These are phyloP conservation scores for Ophiocordyceps camponoti-rufipedis DNA, from an alignment of 2,329 filamentous ascomycete genomes.

Conservation along the genomic window DNA sequence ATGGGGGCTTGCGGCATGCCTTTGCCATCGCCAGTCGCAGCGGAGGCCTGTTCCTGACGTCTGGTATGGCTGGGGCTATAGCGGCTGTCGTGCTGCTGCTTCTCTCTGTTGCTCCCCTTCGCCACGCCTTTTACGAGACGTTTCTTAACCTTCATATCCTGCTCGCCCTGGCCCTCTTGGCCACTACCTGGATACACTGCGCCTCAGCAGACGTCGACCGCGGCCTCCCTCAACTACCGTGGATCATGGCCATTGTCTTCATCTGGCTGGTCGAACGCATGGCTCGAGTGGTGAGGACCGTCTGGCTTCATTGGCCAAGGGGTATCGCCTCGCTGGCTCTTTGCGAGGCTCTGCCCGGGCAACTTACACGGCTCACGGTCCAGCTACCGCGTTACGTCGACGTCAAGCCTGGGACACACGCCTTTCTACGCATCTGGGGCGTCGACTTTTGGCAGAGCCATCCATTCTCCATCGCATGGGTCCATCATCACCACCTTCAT, in stretches of 20 bases:
- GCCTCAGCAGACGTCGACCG: conserved; percentile 32
- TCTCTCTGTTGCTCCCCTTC: conserved; percentile 56
- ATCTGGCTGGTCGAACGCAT: conserved; percentile 61
- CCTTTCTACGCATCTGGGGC: conserved; percentile 52
- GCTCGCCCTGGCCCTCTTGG: conserved; percentile 48
- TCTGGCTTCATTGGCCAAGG: conserved; percentile 47
- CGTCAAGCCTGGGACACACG: conserved; percentile 52
- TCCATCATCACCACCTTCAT: conserved; percentile 26
- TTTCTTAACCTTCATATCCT: conserved; percentile 78
- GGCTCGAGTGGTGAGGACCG: conserved; percentile 41
- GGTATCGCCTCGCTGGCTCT: conserved; percentile 43
- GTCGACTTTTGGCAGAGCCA: conserved; percentile 55
- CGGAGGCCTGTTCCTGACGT: conserved; percentile 41
- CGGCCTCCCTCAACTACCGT: conserved; percentile 48
- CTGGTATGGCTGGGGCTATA: conserved; percentile 41
- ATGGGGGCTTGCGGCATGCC: conserved; percentile 32
- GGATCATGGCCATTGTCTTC: conserved; percentile 52
- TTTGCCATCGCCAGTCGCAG: neutral
- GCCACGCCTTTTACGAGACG: conserved; percentile 92
- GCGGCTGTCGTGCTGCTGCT: conserved; percentile 49
- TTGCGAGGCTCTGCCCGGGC: conserved; percentile 50
- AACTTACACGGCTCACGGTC: conserved; percentile 52
- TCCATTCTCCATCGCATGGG: conserved; percentile 65
- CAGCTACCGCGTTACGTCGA: conserved; percentile 47
- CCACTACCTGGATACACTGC: conserved; percentile 64